Conservation (phyloP, 2,329 filamentous ascomycete species). For the Geosmithia putterillii region DNA sequence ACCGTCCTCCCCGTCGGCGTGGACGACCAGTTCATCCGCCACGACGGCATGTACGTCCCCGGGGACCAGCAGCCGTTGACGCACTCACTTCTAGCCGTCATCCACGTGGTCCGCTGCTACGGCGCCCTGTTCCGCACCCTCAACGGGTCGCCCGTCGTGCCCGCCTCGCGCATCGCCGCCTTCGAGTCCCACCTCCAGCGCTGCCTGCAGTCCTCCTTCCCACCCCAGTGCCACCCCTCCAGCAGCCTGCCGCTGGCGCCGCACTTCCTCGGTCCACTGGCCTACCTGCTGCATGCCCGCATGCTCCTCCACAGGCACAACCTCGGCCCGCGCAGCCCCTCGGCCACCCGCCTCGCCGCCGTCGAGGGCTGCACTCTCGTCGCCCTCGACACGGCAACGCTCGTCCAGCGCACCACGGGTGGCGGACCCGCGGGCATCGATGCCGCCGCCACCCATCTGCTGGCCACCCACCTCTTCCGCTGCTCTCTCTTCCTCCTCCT, state of each 20-base stretch:
- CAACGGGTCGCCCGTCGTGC: constrained; percentile 53
- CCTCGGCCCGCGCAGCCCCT: constrained; percentile 57
- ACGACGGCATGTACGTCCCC: constrained; percentile 40
- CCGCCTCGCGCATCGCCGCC: constrained; percentile 53
- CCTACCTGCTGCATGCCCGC: constrained; percentile 72
- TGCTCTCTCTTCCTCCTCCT: constrained; percentile 72
- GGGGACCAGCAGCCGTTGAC: constrained; percentile 44
- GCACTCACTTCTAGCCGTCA: constrained; percentile 63
- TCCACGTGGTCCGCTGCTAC: constrained; percentile 72
- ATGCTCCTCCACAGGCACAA: constrained; percentile 84
- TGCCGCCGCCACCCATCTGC: constrained; percentile 58
- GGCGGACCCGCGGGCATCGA: constrained; percentile 31
- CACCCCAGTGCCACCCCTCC: constrained; percentile 57
- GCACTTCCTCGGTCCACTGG: constrained; percentile 59
- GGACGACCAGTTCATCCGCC: constrained; percentile 65
- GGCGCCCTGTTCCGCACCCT: constrained; percentile 61
- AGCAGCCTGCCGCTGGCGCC: constrained; percentile 60
- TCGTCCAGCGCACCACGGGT: constrained; percentile 54
- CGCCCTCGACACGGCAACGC: constrained; percentile 65
- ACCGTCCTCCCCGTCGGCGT: constrained; percentile 66
- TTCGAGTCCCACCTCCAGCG: constrained; percentile 72
- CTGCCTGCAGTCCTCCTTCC: constrained; percentile 67
- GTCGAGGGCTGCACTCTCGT: constrained; percentile 65
- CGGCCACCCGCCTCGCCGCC: constrained; percentile 54
- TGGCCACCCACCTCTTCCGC: constrained; percentile 79